phyloP scores from a whole-genome alignment of 768 basidiomycete genomes.

The Coprinopsis marcescibilis region DNA sequence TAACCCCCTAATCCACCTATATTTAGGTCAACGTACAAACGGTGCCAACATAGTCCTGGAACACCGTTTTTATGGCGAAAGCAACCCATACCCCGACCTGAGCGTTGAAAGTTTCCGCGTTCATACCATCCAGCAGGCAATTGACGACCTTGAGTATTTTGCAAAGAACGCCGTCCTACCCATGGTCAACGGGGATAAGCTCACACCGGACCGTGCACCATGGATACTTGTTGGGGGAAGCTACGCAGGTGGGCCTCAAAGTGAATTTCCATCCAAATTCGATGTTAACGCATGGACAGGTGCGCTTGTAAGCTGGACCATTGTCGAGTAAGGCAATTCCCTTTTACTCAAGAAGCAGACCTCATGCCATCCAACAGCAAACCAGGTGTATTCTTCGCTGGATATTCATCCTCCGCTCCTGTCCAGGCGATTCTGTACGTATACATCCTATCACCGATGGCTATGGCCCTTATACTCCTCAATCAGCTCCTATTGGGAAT shows the following conservation, averaged over 20 bases:
- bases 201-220: conserved; percentile 50
- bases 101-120: conserved; percentile 48
- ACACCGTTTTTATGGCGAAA: conserved; percentile 73
- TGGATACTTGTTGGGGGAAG: conserved; percentile 50
- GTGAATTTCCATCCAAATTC: not conserved
- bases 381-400: conserved; percentile 56
- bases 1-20: not conserved
- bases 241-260: conserved; percentile 33
- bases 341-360: not conserved
- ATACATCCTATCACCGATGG: not conserved
- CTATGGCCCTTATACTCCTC: not conserved
- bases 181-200: conserved; percentile 56
- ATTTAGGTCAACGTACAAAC: conserved; percentile 53
- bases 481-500: conserved; percentile 57
- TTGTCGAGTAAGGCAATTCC: conserved; percentile 53
- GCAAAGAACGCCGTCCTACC: conserved; percentile 59
- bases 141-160: conserved; percentile 69
- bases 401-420: conserved; percentile 63
- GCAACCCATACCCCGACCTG: conserved; percentile 62
- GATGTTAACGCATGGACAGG: conserved; percentile 16
- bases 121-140: conserved; percentile 69
- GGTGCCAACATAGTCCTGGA: conserved; percentile 62
- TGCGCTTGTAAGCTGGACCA: conserved; percentile 54
- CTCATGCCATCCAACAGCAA: conserved; percentile 32
- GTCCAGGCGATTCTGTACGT: conserved; percentile 54